A percentile compares a stretch with the other conserved stretches of the same genome.
Evolutionary conservation across 225 moss, liverwort and hornwort genomes (phyloP).

Genomic region (Physcomitrium patens): DNA sequence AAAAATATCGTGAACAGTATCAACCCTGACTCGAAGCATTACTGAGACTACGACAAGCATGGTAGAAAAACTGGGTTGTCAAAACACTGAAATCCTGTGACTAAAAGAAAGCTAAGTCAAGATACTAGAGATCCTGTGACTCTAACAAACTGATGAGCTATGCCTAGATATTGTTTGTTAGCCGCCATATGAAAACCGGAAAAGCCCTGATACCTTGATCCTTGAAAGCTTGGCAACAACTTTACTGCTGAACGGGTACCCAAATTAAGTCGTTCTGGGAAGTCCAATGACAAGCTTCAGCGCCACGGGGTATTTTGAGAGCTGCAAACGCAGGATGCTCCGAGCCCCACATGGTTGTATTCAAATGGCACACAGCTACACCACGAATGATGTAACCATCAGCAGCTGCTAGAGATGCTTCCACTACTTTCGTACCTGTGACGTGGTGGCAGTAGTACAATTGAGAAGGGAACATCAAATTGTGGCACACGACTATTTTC

Average conservation of each 20-base stretch:
- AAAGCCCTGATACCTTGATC: too few species aligned
- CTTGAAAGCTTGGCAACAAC: too few species aligned
- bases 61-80: too few species aligned
- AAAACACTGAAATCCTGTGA: too few species aligned
- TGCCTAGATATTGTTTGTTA: too few species aligned
- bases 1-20: too few species aligned
- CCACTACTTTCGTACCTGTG: conserved; percentile 34
- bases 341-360: conserved; percentile 20
- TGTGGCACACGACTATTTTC: conserved; percentile 35
- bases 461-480: conserved; percentile 19
- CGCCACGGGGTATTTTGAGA: conserved; percentile 15
- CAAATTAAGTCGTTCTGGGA: conserved; percentile 11
- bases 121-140: too few species aligned
- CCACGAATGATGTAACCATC: conserved; percentile 8
- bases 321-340: conserved; percentile 26
- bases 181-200: too few species aligned
- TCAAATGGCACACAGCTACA: conserved; percentile 19
- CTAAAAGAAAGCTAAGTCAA: too few species aligned
- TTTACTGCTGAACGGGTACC: neutral
- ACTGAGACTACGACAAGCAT: too few species aligned
- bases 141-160: too few species aligned
- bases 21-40: too few species aligned
- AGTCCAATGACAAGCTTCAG: conserved; percentile 12
- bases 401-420: conserved; percentile 9
- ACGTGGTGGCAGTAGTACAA: conserved; percentile 32